Evolutionary conservation across 306 rosid species (phyloP).

Genomic region (Aeschynomene evenia): DNA sequence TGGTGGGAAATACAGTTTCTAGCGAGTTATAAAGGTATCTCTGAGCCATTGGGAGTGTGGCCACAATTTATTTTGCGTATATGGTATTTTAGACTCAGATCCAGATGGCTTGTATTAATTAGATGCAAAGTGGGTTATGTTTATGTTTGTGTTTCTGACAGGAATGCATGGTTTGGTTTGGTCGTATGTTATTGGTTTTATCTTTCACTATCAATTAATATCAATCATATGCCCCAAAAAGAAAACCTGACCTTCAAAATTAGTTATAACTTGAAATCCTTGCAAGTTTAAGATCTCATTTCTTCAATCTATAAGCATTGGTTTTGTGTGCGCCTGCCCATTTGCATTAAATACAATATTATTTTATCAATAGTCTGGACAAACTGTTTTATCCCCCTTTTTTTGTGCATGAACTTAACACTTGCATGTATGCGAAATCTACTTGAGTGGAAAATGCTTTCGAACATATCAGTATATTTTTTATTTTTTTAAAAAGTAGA

Average conservation of each 20-base stretch:
- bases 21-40: background rate
- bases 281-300: background rate
- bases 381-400: constrained; percentile 4
- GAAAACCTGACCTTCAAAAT: background rate
- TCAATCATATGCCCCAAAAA: background rate
- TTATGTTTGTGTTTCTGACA: background rate
- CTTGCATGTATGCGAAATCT: background rate
- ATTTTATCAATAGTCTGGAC: background rate
- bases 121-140: background rate
- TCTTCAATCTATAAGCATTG: background rate
- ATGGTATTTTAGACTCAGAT: background rate
- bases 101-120: background rate
- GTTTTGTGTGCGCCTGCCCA: too few species aligned
- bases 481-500: too few species aligned
- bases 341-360: background rate
- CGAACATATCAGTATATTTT: too few species aligned
- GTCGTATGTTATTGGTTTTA: background rate
- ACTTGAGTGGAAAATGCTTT: background rate
- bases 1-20: constrained; percentile 1
- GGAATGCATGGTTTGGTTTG: background rate
- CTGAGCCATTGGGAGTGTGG: background rate
- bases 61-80: background rate
- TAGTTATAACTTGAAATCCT: background rate
- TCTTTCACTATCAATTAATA: background rate
- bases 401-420: constrained; percentile 5